A percentile compares a stretch with the other conserved stretches of the same genome.
phyloP scores from a whole-genome alignment of 1,139 yeast species.

The Sugiyamaella neomexicana region DNA sequence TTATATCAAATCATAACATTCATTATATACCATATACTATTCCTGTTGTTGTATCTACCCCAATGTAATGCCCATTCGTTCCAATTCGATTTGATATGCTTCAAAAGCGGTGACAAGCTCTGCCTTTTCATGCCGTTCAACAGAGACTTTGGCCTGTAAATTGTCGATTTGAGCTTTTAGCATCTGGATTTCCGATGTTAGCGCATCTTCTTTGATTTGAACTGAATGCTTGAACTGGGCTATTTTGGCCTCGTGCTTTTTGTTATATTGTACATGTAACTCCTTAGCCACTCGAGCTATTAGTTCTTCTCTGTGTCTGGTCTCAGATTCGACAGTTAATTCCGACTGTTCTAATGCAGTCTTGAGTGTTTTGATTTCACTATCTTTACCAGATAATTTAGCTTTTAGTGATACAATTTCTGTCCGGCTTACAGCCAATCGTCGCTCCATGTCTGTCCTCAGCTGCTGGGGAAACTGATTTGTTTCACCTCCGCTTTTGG shows the following conservation, averaged over 20 bases:
- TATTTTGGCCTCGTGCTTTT: conserved; percentile 68
- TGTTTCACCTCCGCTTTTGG: not conserved
- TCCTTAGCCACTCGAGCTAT: conserved; percentile 63
- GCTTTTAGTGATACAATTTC: conserved; percentile 34
- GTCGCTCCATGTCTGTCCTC: conserved; percentile 10
- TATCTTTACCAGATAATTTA: conserved; percentile 33
- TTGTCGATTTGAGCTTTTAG: conserved; percentile 26
- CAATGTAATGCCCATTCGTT: conserved; percentile 4
- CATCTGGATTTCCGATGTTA: conserved; percentile 36
- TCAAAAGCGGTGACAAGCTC: conserved; percentile 57
- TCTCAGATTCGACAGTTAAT: conserved; percentile 42
- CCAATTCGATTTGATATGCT: conserved; percentile 33
- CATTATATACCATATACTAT: not conserved
- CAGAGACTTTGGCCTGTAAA: conserved; percentile 42
- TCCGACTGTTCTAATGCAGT: conserved; percentile 27
- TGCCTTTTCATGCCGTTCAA: conserved; percentile 56
- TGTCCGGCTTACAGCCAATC: conserved; percentile 14
- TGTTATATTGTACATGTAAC: conserved; percentile 64
- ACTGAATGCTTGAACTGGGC: conserved; percentile 41
- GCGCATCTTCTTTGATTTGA: conserved; percentile 16
- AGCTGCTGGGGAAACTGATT: conserved; percentile 3
- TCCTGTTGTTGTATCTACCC: not conserved
- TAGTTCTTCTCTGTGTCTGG: conserved; percentile 46
- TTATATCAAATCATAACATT: no score
- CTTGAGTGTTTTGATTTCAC: conserved; percentile 30